Evolutionary conservation across 2,329 filamentous ascomycete genomes (phyloP).

Genomic region (Rosellinia necatrix): DNA sequence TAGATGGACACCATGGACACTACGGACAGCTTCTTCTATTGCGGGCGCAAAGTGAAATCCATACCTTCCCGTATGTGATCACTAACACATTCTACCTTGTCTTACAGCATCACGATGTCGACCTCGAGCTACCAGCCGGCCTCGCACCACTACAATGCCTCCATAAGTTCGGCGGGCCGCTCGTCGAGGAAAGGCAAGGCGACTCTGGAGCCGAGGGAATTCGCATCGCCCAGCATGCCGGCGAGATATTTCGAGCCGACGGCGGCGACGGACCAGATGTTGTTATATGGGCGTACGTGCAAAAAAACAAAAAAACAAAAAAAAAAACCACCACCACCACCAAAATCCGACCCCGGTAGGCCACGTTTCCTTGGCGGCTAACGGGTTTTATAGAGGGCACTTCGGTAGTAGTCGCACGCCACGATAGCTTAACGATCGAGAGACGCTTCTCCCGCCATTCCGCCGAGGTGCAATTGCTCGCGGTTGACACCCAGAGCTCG

Average conservation of each 20-base stretch:
- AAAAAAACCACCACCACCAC: too few species aligned
- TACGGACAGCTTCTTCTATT: too few species aligned
- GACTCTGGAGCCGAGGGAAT: conserved; percentile 54
- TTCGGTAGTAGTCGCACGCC: conserved; percentile 83
- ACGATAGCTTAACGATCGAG: conserved; percentile 90
- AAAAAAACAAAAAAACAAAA: too few species aligned
- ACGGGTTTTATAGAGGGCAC: conserved; percentile 63
- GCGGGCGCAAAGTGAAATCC: conserved; percentile 15
- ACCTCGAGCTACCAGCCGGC: conserved; percentile 51
- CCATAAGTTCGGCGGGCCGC: conserved; percentile 59
- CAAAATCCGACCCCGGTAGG: not conserved
- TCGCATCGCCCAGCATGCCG: conserved; percentile 53
- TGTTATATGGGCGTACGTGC: conserved; percentile 72
- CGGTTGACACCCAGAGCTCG: conserved; percentile 90
- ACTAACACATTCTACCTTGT: conserved; percentile 37
- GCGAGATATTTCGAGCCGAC: conserved; percentile 77
- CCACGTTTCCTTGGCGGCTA: conserved; percentile 24
- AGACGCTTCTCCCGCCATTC: conserved; percentile 81
- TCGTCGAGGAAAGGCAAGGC: conserved; percentile 53
- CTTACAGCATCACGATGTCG: conserved; percentile 59
- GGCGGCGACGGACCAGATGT: conserved; percentile 86
- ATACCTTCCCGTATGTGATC: conserved; percentile 19
- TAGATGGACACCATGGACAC: not conserved
- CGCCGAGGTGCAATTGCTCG: conserved; percentile 81
- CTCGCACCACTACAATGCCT: conserved; percentile 63